Evolutionary conservation across 2,329 filamentous ascomycete species (phyloP).

Genomic region (Rhynchosporium graminicola): DNA sequence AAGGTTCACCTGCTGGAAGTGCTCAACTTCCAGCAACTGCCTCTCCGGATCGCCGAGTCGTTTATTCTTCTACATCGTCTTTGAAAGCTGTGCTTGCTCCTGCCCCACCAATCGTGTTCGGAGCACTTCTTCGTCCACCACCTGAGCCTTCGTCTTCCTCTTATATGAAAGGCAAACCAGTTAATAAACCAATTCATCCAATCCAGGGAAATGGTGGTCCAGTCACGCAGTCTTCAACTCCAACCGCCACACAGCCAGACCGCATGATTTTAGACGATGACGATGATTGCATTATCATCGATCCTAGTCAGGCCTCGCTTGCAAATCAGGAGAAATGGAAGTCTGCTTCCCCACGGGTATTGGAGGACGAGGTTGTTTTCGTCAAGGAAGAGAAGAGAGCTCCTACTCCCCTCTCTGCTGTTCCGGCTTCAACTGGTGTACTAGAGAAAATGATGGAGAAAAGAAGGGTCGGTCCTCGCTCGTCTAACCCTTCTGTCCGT

Average conservation of each 20-base stretch:
- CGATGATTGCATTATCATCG: conserved; percentile 17
- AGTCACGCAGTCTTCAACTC: neutral
- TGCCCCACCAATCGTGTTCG: neutral
- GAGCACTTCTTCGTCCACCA: neutral
- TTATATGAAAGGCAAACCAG: too few relatives aligned
- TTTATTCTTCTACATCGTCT: neutral
- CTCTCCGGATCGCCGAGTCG: neutral
- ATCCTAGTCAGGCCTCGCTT: conserved; percentile 4
- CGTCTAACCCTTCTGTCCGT: too few relatives aligned
- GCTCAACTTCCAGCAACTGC: neutral
- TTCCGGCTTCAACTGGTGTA: neutral
- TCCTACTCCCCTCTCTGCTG: neutral
- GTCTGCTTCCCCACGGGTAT: neutral
- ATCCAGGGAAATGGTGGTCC: neutral
- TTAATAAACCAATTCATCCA: too few relatives aligned
- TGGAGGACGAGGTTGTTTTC: conserved; percentile 9
- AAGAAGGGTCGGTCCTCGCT: too few relatives aligned
- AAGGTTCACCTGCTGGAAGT: neutral
- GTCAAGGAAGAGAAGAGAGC: conserved; percentile 16
- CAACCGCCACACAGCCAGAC: neutral
- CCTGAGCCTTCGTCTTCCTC: neutral
- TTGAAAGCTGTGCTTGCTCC: neutral
- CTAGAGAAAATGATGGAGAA: too few relatives aligned
- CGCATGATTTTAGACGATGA: conserved; percentile 1
- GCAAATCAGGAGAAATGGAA: conserved; percentile 12